These are phyloP conservation scores for Phialocephala subalpina DNA, from an alignment of 2,329 filamentous ascomycete species.

Conservation along the genomic window DNA sequence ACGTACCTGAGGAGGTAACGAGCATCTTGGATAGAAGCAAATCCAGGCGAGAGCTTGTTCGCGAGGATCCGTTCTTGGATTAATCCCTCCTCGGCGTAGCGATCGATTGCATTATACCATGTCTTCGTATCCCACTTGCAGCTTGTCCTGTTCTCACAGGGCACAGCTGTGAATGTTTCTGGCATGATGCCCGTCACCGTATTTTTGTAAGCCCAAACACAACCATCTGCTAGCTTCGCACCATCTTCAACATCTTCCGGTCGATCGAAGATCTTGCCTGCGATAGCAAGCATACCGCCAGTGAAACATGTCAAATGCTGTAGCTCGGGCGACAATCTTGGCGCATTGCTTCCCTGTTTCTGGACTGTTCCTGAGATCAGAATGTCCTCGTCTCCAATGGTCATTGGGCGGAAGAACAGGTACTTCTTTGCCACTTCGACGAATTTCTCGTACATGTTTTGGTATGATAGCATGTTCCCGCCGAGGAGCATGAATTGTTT, in stretches of 20 bases:
- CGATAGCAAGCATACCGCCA: constrained; percentile 75
- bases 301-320: constrained; percentile 78
- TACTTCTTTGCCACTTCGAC: constrained; percentile 55
- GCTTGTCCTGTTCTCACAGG: constrained; percentile 33
- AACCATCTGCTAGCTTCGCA: constrained; percentile 66
- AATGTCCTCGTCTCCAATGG: constrained; percentile 48
- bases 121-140: constrained; percentile 53
- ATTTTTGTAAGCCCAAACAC: constrained; percentile 67
- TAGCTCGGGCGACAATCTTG: constrained; percentile 50
- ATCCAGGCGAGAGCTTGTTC: constrained; percentile 35
- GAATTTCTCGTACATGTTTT: constrained; percentile 53
- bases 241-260: constrained; percentile 63
- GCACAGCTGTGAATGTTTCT: constrained; percentile 57
- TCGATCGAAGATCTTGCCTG: constrained; percentile 66
- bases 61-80: constrained; percentile 28
- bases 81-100: constrained; percentile 17
- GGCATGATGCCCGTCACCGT: constrained; percentile 69
- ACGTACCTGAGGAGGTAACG: constrained; percentile 38
- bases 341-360: constrained; percentile 51
- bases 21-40: constrained; percentile 34
- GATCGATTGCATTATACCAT: constrained; percentile 51
- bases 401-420: constrained; percentile 55
- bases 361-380: constrained; percentile 57
- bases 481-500: constrained; percentile 50
- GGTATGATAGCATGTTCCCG: constrained; percentile 33